Conservation (phyloP, 108 stramenopile species). For the Schizochytrium sp. region DNA sequence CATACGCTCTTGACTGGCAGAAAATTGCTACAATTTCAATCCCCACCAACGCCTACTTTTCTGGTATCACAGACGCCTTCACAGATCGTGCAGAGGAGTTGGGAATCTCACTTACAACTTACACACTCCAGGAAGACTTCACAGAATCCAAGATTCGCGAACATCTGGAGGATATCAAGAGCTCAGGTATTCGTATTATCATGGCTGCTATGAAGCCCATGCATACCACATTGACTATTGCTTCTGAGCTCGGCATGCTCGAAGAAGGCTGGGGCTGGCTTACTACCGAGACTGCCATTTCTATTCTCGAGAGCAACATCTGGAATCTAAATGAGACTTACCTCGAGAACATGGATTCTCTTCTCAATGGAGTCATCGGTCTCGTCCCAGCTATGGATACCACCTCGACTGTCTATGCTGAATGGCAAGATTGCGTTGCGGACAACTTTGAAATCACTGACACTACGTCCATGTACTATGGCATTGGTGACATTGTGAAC, state of each 20-base stretch:
- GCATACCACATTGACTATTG: neutral
- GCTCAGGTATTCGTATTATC: constrained; percentile 8
- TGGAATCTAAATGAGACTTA: neutral
- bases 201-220: constrained; percentile 34
- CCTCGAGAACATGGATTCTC: constrained; percentile 6
- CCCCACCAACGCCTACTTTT: neutral
- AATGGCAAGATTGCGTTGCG: neutral
- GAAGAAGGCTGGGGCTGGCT: constrained; percentile 25
- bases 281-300: constrained; percentile 10
- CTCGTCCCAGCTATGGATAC: constrained; percentile 1
- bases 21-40: neutral
- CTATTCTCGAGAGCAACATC: constrained; percentile 22
- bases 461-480: neutral
- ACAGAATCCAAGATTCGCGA: neutral
- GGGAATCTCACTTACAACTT: neutral
- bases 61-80: constrained; percentile 11
- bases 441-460: neutral
- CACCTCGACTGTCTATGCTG: neutral
- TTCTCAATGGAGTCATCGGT: constrained; percentile 23
- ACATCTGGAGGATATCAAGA: neutral
- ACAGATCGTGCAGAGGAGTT: neutral
- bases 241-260: neutral
- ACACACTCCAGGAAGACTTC: constrained; percentile 1
- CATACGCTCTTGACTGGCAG: neutral
- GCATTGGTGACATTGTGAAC: neutral